phyloP scores from a whole-genome alignment of 1,284 basidiomycete genomes.

The Leccinum ponderosum region DNA sequence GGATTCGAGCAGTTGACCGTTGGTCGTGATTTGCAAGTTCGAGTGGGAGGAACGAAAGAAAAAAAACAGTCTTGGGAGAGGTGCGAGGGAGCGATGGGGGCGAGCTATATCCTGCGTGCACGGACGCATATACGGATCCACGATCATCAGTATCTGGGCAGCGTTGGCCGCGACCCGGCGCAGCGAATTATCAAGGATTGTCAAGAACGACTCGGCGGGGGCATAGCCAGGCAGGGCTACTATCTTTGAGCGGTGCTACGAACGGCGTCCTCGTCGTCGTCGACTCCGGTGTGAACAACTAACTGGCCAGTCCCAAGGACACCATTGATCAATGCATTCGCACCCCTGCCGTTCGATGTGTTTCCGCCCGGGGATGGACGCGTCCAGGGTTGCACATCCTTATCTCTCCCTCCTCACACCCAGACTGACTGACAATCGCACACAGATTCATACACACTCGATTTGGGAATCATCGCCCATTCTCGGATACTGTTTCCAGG shows the following conservation, averaged over 20 bases:
- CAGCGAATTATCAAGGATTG: not conserved
- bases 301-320: not conserved
- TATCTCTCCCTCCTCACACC: not conserved
- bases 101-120: not conserved
- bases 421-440: not conserved
- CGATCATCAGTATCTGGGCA: not conserved
- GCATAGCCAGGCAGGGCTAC: not conserved
- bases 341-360: not conserved
- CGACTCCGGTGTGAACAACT: not conserved
- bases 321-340: not conserved
- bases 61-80: too few relatives aligned
- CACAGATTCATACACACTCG: not conserved
- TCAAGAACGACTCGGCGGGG: not conserved
- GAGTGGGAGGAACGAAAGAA: constrained; percentile 1
- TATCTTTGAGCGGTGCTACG: not conserved
- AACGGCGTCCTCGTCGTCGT: not conserved
- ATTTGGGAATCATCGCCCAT: too few relatives aligned
- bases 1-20: constrained; percentile 8
- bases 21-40: not conserved
- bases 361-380: not conserved
- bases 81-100: too few relatives aligned
- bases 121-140: not conserved
- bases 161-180: not conserved
- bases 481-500: not conserved
- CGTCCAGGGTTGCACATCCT: not conserved